Base-by-base conservation (phyloP, 495 filamentous ascomycete genomes). In the Hypoxylon fuscum region DNA sequence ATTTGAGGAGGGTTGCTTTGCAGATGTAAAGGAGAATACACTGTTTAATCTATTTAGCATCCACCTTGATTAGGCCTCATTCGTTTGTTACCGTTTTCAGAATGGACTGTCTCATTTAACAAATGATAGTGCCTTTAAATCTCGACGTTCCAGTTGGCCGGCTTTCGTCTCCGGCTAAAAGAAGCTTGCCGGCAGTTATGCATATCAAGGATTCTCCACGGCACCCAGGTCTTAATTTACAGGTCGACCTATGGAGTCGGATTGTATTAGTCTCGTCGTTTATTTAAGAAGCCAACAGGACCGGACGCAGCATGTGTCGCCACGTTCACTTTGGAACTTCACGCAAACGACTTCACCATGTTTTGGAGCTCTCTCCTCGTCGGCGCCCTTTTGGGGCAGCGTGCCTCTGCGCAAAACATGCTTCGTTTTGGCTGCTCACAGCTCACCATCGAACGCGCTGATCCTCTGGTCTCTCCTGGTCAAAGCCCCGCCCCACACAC, bases 401-500 rank as follows among this genome's bases (percentile, higher is more conserved):
- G 63, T 55, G 64, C 51, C 20, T 62, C 55, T 14, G 73, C 73
- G 14, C 73, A 76, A 37, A 62, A 68, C 29, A 71, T 72, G 51
- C 61, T 77, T 47, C 74, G 76, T 37, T 78, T 77, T 59, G 74
- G 73, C 38, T 78, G 76, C 71, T 73, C 71, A 11, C 72, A 74
- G 64, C 63, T 76, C n/a, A 68, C 72, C 31, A 64, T 72, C 62
- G 72, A 76, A 42, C 70, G 74, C 7, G 70, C 72, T 67, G 74
- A 76, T 41, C 74, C 74, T 41, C 67, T 77, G 20, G 74, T 77
- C 18, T 69, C 71, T 23, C 74, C 74, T 6, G 73, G 72, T 32
- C 41, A 61, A 47, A 59, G 66, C 27, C 74, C 73, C 11, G 72
- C 74, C n/a, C 73, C 73, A 0, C 74, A 77, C 46, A 68, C 72